A percentile compares a stretch with the other conserved stretches of the same genome.
Conservation (phyloP, 2,329 filamentous ascomycete genomes). For the Exserohilum rostratum region DNA sequence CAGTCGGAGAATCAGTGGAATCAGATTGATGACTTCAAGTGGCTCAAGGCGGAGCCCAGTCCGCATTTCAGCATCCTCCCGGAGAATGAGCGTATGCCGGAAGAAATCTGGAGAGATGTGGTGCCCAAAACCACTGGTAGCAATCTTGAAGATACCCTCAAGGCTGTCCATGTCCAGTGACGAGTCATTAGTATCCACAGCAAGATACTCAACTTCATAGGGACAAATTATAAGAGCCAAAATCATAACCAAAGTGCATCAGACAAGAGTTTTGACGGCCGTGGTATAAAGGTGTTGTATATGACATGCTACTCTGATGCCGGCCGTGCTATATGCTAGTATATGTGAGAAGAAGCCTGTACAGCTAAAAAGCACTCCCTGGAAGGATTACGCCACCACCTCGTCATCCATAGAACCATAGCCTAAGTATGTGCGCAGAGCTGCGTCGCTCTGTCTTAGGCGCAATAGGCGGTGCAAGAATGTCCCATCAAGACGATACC, state of each 20-base stretch:
- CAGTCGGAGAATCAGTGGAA: slow-evolving; percentile 73
- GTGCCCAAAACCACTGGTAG: slow-evolving; percentile 49
- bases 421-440: slow-evolving; percentile 28
- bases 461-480: slow-evolving; percentile 27
- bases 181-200: background rate
- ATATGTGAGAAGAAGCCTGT: slow-evolving; percentile 36
- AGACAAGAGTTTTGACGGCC: slow-evolving; percentile 16
- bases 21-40: slow-evolving; percentile 96
- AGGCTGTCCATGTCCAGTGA: slow-evolving; percentile 8
- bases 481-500: slow-evolving; percentile 18
- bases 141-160: slow-evolving; percentile 24
- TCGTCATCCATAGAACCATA: slow-evolving; percentile 17
- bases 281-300: slow-evolving; percentile 26
- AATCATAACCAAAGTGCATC: slow-evolving; percentile 1
- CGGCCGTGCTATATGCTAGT: slow-evolving; percentile 37
- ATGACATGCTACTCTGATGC: slow-evolving; percentile 33
- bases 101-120: slow-evolving; percentile 67
- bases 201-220: background rate
- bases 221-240: background rate
- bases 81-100: slow-evolving; percentile 63
- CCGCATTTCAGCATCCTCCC: slow-evolving; percentile 83
- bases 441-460: slow-evolving; percentile 20
- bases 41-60: slow-evolving; percentile 84
- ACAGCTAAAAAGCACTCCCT: slow-evolving; percentile 31
- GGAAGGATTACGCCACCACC: slow-evolving; percentile 26